Conservation (phyloP, 192 early-diverging fungal species). For the Lobosporangium transversale region DNA sequence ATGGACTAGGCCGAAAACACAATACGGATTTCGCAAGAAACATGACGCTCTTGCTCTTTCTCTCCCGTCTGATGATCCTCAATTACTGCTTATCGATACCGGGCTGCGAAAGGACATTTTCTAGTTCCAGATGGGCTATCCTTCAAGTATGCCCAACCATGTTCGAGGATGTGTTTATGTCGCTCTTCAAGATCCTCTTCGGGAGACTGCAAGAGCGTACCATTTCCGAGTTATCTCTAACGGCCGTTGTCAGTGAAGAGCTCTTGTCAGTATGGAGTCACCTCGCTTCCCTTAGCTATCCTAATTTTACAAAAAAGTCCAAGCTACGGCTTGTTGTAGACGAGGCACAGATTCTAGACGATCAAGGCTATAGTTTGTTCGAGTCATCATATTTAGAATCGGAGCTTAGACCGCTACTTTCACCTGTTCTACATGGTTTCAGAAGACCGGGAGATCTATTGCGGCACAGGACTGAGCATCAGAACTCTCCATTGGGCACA, state of each 20-base stretch:
- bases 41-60: constrained; percentile 24
- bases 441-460: constrained; percentile 12
- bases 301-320: constrained; percentile 19
- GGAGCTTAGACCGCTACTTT: constrained; percentile 19
- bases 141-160: constrained; percentile 28
- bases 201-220: neutral
- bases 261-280: constrained; percentile 1
- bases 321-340: constrained; percentile 21
- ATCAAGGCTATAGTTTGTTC: constrained; percentile 4
- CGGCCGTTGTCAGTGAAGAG: constrained; percentile 6
- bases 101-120: constrained; percentile 15
- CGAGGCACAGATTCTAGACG: constrained; percentile 30
- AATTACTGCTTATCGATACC: constrained; percentile 17
- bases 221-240: neutral
- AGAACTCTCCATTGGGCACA: constrained; percentile 13
- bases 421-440: constrained; percentile 11
- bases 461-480: constrained; percentile 14
- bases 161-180: constrained; percentile 13
- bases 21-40: constrained; percentile 20
- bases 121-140: constrained; percentile 21
- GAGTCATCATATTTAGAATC: constrained; percentile 13
- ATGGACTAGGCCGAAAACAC: neutral
- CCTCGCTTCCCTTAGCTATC: constrained; percentile 11
- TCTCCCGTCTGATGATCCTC: constrained; percentile 26
- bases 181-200: constrained; percentile 4